Evolutionary conservation across 2,329 filamentous ascomycete genomes (phyloP).

Genomic region (Stagonosporopsis vannaccii): DNA sequence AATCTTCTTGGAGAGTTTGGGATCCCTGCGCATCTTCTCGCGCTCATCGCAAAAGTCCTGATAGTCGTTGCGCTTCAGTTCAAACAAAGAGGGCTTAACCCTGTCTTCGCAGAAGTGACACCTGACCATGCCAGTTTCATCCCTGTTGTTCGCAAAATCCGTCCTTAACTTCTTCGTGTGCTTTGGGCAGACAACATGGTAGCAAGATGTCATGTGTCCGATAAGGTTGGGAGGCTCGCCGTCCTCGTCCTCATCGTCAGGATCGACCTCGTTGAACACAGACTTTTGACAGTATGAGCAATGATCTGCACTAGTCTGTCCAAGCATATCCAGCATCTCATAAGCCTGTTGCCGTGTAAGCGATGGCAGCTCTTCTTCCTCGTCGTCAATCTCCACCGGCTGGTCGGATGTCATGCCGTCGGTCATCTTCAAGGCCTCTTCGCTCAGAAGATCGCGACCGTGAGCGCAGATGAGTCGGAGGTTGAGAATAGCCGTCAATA

Average conservation of each 20-base stretch:
- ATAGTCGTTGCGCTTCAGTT: constrained; percentile 68
- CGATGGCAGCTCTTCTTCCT: constrained; percentile 66
- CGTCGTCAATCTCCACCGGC: constrained; percentile 87
- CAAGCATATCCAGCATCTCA: constrained; percentile 83
- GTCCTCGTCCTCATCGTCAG: constrained; percentile 57
- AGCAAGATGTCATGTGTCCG: constrained; percentile 85
- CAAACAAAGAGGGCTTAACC: constrained; percentile 70
- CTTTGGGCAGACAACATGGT: constrained; percentile 79
- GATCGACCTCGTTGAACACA: constrained; percentile 48
- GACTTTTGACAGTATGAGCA: constrained; percentile 68
- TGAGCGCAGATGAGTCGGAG: constrained; percentile 91
- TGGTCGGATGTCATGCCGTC: constrained; percentile 84
- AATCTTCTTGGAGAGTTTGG: constrained; percentile 65
- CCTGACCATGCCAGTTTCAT: constrained; percentile 57
- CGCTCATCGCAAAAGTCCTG: constrained; percentile 61
- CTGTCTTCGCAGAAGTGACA: constrained; percentile 75
- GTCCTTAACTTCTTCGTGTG: constrained; percentile 71
- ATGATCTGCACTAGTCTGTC: constrained; percentile 77
- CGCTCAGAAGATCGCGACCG: constrained; percentile 86
- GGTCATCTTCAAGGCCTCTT: constrained; percentile 80
- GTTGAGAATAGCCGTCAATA: constrained; percentile 88
- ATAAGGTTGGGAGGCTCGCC: constrained; percentile 63
- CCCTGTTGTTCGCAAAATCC: constrained; percentile 55
- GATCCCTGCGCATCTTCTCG: constrained; percentile 62
- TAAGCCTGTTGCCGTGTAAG: constrained; percentile 78